Conservation (phyloP, 1,284 basidiomycete species). For the Trametes pubescens region DNA sequence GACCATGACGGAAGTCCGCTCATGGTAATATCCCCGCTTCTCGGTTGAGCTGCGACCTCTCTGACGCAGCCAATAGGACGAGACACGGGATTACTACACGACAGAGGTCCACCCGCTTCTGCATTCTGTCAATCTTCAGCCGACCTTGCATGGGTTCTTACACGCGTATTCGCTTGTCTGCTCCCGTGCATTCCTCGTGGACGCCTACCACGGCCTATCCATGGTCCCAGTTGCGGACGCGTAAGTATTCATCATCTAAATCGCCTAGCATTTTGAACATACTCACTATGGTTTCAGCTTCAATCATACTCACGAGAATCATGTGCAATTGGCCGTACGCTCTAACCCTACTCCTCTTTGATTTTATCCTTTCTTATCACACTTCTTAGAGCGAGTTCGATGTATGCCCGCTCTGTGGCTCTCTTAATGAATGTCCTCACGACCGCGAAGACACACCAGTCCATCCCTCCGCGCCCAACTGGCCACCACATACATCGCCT, state of each 20-base stretch:
- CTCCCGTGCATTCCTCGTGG: slow-evolving; percentile 88
- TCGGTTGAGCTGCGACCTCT: background rate
- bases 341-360: too few species aligned
- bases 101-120: slow-evolving; percentile 49
- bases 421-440: slow-evolving; percentile 76
- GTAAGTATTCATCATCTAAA: slow-evolving; percentile 52
- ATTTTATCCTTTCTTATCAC: background rate
- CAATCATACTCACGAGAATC: slow-evolving; percentile 81
- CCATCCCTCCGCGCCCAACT: background rate
- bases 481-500: background rate
- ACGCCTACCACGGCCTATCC: slow-evolving; percentile 84
- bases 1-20: slow-evolving; percentile 30
- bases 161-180: slow-evolving; percentile 84
- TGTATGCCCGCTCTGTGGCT: slow-evolving; percentile 86
- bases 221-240: slow-evolving; percentile 93
- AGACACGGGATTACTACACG: slow-evolving; percentile 57
- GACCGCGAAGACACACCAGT: slow-evolving; percentile 52
- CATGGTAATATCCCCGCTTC: slow-evolving; percentile 29
- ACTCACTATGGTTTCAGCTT: slow-evolving; percentile 63
- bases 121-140: background rate
- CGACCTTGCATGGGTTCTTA: slow-evolving; percentile 56
- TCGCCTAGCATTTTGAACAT: background rate
- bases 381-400: slow-evolving; percentile 75
- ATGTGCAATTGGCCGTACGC: slow-evolving; percentile 79
- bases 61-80: slow-evolving; percentile 45